Evolutionary conservation across 768 basidiomycete species (phyloP).

Genomic region (Tylopilus rubrobrunneus): DNA sequence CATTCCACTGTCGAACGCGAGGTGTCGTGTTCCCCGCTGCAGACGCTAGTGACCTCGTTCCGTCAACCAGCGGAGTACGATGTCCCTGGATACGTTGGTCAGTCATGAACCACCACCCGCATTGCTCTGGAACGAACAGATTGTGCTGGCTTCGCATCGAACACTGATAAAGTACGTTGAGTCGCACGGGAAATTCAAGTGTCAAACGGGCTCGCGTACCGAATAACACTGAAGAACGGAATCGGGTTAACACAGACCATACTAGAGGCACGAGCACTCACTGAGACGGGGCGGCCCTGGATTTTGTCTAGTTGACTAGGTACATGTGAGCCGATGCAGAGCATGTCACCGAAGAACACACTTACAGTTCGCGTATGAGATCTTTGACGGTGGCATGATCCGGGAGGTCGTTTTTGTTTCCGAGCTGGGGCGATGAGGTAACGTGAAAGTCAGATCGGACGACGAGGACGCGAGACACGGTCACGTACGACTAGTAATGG

Average conservation of each 20-base stretch:
- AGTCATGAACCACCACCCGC: not conserved
- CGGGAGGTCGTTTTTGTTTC: slow-evolving; percentile 89
- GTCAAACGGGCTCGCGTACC: slow-evolving; percentile 37
- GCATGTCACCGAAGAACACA: not conserved
- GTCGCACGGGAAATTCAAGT: not conserved
- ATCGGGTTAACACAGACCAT: not conserved
- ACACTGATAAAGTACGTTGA: slow-evolving; percentile 49
- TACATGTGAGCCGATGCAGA: slow-evolving; percentile 25
- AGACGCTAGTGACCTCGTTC: slow-evolving; percentile 58
- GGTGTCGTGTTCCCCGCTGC: not conserved
- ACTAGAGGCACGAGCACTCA: slow-evolving; percentile 37
- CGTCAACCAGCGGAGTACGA: slow-evolving; percentile 84
- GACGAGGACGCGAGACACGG: not conserved
- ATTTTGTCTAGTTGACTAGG: slow-evolving; percentile 67
- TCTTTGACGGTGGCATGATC: slow-evolving; percentile 78
- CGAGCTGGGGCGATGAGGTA: slow-evolving; percentile 47
- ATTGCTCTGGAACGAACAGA: slow-evolving; percentile 46
- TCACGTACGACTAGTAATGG: slow-evolving; percentile 76
- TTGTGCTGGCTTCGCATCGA: slow-evolving; percentile 97
- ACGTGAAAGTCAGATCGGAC: not conserved
- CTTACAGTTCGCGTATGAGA: slow-evolving; percentile 73
- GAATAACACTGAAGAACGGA: slow-evolving; percentile 63
- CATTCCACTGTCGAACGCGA: not conserved
- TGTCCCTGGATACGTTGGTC: slow-evolving; percentile 49
- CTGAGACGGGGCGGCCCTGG: slow-evolving; percentile 77